Evolutionary conservation across 305 asterid species (phyloP).

Genomic region (Plantago rigida): DNA sequence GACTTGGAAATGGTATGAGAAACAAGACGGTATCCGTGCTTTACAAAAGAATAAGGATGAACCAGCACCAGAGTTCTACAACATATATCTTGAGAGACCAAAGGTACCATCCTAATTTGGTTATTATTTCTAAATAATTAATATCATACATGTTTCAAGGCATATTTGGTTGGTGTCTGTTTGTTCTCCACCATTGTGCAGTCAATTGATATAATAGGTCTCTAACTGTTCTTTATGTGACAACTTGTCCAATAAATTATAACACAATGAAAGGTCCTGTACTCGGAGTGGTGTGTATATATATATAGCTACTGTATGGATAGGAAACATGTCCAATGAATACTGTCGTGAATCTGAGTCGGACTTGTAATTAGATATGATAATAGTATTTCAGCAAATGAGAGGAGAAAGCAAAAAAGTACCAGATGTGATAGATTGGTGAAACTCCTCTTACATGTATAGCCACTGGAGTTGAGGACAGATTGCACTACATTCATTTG

Average conservation of each 20-base stretch:
- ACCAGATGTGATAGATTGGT: background rate
- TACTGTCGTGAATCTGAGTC: background rate
- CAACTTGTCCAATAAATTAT: too few species aligned
- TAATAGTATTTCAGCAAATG: too few species aligned
- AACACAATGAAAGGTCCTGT: too few species aligned
- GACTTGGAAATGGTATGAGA: conserved; percentile 98
- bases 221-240: background rate
- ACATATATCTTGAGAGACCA: conserved; percentile 95
- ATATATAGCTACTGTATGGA: too few species aligned
- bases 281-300: background rate
- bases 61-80: conserved; percentile 97
- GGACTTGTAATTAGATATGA: background rate
- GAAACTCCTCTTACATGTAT: background rate
- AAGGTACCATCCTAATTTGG: conserved; percentile 46
- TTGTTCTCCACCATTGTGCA: too few species aligned
- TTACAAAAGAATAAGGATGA: conserved; percentile 83
- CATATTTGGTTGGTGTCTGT: too few species aligned
- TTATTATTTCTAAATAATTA: background rate
- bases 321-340: too few species aligned
- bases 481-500: background rate
- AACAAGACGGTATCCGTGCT: conserved; percentile 95
- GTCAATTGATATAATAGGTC: background rate
- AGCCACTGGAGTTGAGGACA: background rate
- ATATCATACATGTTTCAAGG: background rate
- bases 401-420: too few species aligned